Evolutionary conservation across 495 filamentous ascomycete genomes (phyloP), one percentile per base, ranked within the genome.

Genomic region (Aspergillus avenaceus): DNA sequence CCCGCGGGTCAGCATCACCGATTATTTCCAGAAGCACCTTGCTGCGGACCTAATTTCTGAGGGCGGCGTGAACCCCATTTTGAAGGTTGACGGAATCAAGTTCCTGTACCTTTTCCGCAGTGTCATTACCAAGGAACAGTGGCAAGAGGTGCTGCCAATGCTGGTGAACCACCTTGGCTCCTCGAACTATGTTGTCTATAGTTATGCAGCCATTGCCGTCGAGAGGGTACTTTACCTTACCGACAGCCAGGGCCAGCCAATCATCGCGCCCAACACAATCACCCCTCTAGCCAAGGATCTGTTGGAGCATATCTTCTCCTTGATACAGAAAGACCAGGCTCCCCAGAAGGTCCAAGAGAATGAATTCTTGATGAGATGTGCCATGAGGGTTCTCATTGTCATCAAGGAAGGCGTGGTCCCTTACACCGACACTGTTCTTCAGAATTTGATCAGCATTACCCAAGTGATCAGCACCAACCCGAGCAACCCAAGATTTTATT

Each of bases 301-400:
- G 12, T 70, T 97, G 25, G 78, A 90, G 51, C 93, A 97, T 59
- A 81, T 97, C n/a, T 97, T 99, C 74, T 80, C 79, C 36, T 73
- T 99, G 13, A 89, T 99, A 49, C 84, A 92, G 54, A 85, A 84
- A 51, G 84, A 95, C 53, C 70, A 75, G 0, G 84, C 84, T 8
- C 86, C 95, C 18, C 82, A 92, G 55, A 97, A 97, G 76, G 83
- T 97, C 49, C 93, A 97, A 63, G 95, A 99, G 69, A 97, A 99
- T 61, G 95, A 99, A 63, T 99, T 96, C 65, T 69, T 99, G 53
- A 97, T 99, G 91, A 85, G 87, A 46, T 97, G 95, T 65, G 87
- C 96, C 23, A 99, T 99, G 95, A 80, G 95, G 45, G 90, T 97
- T 8, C 73, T 99, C 49, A 88, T 97, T 52, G 89, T 96, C 48